Evolutionary conservation across 2,329 filamentous ascomycete genomes (phyloP).

Genomic region (Talaromyces sp.): DNA sequence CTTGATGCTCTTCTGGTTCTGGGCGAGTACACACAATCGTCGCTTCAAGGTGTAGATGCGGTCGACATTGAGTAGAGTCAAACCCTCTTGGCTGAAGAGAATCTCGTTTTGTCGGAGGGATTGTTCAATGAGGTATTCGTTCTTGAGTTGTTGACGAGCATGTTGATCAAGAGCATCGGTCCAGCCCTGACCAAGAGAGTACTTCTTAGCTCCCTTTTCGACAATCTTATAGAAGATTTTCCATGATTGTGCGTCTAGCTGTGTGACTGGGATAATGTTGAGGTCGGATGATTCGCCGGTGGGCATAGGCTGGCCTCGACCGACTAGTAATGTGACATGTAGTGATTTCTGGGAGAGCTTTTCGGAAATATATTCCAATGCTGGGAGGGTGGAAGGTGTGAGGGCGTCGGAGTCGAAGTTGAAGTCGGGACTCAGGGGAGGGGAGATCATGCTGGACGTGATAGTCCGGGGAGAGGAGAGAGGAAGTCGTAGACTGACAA

Average conservation of each 20-base stretch:
- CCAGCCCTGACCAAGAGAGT: constrained; percentile 39
- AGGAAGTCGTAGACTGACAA: constrained; percentile 17
- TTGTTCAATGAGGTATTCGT: constrained; percentile 42
- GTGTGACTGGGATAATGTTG: constrained; percentile 37
- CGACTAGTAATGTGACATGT: constrained; percentile 42
- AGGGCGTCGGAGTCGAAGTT: constrained; percentile 38
- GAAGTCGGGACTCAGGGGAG: constrained; percentile 38
- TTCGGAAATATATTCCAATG: constrained; percentile 41
- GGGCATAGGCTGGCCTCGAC: constrained; percentile 39
- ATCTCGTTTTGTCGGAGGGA: constrained; percentile 46
- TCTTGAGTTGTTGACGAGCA: constrained; percentile 31
- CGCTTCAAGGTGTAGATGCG: constrained; percentile 46
- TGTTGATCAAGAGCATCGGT: constrained; percentile 30
- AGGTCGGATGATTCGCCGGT: constrained; percentile 39
- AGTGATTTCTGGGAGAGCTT: constrained; percentile 39
- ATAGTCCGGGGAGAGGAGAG: constrained; percentile 33
- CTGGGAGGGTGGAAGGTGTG: constrained; percentile 36
- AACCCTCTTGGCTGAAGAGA: constrained; percentile 43
- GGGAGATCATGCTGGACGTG: constrained; percentile 42
- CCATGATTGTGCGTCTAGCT: constrained; percentile 31
- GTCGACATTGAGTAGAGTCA: constrained; percentile 45
- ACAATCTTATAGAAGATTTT: constrained; percentile 34
- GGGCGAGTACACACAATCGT: constrained; percentile 36
- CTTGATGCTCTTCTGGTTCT: constrained; percentile 17
- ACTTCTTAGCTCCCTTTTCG: constrained; percentile 37